These are phyloP conservation scores for Plasmodium fragile DNA, from an alignment of 169 alveolate genomes.

Conservation along the genomic window DNA sequence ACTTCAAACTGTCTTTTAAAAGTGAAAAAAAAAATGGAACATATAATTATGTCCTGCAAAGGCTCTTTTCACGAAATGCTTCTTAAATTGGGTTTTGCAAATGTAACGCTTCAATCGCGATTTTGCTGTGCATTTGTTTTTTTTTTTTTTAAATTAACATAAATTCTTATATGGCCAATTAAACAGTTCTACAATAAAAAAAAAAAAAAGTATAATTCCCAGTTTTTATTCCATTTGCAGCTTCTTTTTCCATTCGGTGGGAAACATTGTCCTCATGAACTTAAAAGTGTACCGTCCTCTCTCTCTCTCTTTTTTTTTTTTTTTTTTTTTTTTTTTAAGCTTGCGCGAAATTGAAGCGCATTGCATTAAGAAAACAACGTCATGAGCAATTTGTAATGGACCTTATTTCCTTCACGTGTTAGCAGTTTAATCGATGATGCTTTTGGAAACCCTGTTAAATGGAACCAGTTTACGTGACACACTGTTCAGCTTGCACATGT, in stretches of 20 bases:
- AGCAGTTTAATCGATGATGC: not conserved
- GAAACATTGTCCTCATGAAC: not conserved
- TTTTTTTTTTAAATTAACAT: not conserved
- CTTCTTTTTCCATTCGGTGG: not conserved
- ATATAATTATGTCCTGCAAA: not conserved
- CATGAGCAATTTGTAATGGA: constrained; percentile 29
- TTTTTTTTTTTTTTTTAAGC: constrained; percentile 15
- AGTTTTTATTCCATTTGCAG: constrained; percentile 1
- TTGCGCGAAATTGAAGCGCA: constrained; percentile 19
- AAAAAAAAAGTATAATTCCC: not conserved
- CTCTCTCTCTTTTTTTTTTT: not conserved
- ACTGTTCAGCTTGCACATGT: constrained; percentile 9
- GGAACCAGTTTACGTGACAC: not conserved
- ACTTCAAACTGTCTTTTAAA: not conserved
- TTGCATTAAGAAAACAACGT: constrained; percentile 25
- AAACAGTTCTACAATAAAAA: constrained; percentile 11
- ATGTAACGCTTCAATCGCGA: constrained; percentile 2
- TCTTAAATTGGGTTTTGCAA: not conserved
- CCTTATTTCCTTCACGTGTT: constrained; percentile 42
- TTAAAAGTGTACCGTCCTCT: not conserved
- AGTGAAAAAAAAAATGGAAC: not conserved
- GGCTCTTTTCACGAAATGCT: not conserved
- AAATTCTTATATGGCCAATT: constrained; percentile 9
- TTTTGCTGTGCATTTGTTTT: not conserved
- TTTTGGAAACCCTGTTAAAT: constrained; percentile 5